Percentiles rank a stretch among this genome's conserved stretches.
Conservation (phyloP, 208 protist genomes). For the Strigomonas galati region DNA sequence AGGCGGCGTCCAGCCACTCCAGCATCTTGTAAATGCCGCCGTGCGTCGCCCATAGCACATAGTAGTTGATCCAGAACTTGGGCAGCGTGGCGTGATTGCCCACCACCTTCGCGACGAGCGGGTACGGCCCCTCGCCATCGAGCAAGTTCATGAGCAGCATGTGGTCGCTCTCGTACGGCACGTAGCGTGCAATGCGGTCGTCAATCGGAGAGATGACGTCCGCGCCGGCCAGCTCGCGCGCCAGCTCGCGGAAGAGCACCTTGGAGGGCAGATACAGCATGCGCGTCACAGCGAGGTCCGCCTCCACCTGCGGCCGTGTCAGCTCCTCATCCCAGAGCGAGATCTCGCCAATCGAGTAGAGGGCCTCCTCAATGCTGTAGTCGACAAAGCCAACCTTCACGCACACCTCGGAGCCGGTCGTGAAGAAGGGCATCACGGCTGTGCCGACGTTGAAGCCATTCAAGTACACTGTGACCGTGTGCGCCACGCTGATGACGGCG, state of each 20-base stretch:
- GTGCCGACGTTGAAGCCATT: slow-evolving; percentile 64
- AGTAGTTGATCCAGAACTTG: slow-evolving; percentile 70
- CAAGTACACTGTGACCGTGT: slow-evolving; percentile 61
- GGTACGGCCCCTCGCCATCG: slow-evolving; percentile 19
- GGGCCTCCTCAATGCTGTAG: slow-evolving; percentile 25
- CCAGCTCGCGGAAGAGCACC: slow-evolving; percentile 49
- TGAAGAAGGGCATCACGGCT: slow-evolving; percentile 43
- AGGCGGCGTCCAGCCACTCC: slow-evolving; percentile 60
- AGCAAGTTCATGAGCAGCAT: slow-evolving; percentile 52
- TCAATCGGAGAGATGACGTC: slow-evolving; percentile 24
- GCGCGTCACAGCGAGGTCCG: slow-evolving; percentile 33
- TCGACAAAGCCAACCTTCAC: slow-evolving; percentile 64
- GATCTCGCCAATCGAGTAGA: slow-evolving; percentile 71
- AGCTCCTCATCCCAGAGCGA: slow-evolving; percentile 72
- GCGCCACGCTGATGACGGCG: slow-evolving; percentile 44
- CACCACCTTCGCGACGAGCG: slow-evolving; percentile 60
- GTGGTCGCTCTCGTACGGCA: slow-evolving; percentile 62
- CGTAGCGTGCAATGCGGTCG: slow-evolving; percentile 65
- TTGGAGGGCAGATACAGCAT: slow-evolving; percentile 21
- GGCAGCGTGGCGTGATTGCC: slow-evolving; percentile 66
- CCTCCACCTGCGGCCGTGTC: slow-evolving; percentile 60
- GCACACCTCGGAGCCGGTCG: slow-evolving; percentile 36
- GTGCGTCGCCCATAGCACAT: slow-evolving; percentile 53
- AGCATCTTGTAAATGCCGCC: slow-evolving; percentile 60
- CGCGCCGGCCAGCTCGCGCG: slow-evolving; percentile 29